Conservation (phyloP, 1,284 basidiomycete genomes). For the Ustilago loliicola region DNA sequence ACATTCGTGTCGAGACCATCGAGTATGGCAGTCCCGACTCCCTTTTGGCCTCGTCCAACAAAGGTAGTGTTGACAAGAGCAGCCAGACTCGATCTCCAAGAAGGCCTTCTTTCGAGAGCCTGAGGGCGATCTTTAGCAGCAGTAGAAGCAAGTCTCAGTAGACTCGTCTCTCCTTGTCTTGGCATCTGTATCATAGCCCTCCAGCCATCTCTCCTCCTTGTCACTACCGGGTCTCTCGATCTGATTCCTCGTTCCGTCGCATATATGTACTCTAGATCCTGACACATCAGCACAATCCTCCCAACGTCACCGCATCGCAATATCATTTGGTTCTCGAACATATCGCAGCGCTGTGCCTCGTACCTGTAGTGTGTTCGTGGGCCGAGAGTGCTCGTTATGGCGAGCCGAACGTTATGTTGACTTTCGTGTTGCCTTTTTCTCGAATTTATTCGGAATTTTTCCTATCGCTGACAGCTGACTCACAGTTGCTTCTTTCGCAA, state of each 20-base stretch:
- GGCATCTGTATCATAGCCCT: neutral
- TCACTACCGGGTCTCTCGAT: too few relatives aligned
- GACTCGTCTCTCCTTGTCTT: neutral
- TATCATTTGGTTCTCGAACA: neutral
- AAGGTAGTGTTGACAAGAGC: neutral
- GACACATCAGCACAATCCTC: neutral
- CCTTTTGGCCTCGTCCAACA: neutral
- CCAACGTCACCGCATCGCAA: conserved; percentile 10
- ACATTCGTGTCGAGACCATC: conserved; percentile 21
- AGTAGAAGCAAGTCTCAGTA: conserved; percentile 27
- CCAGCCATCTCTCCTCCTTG: neutral
- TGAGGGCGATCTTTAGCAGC: conserved; percentile 31
- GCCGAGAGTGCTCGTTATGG: neutral
- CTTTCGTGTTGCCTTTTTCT: neutral
- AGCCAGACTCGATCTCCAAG: conserved; percentile 12
- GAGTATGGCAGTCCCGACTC: conserved; percentile 28
- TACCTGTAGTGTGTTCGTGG: neutral
- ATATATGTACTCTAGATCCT: neutral
- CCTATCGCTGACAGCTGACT: conserved; percentile 28
- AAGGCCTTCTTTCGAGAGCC: conserved; percentile 26
- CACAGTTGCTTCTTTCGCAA: conserved; percentile 1
- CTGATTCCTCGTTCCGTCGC: neutral
- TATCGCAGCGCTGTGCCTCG: neutral
- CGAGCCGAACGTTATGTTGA: neutral
- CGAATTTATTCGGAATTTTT: neutral